Evolutionary conservation across 1,284 basidiomycete genomes (phyloP).

Genomic region (Sanguinoderma infundibulare): DNA sequence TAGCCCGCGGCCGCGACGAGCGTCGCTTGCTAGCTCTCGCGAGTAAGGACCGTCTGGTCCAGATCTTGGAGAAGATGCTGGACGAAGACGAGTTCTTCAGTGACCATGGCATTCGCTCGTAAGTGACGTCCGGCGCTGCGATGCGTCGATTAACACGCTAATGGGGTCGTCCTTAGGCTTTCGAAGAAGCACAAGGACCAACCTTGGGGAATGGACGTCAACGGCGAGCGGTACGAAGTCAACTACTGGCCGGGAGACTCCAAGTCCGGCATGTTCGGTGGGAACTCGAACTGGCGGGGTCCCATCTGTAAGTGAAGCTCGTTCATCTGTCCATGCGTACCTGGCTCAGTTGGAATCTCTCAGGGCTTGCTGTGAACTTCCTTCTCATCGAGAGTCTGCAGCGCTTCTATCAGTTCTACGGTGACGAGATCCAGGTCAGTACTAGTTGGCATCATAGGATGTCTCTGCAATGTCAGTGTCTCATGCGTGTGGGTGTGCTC

Average conservation of each 20-base stretch:
- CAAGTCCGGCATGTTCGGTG: conserved; percentile 97
- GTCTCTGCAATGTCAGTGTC: neutral
- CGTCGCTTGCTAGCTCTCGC: conserved; percentile 90
- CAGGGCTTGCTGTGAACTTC: conserved; percentile 95
- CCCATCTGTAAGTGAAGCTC: conserved; percentile 64
- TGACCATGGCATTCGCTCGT: conserved; percentile 95
- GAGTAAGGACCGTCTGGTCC: conserved; percentile 87
- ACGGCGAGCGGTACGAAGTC: conserved; percentile 91
- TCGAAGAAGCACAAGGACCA: conserved; percentile 90
- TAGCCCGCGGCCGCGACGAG: conserved; percentile 83
- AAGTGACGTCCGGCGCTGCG: neutral
- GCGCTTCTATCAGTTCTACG: conserved; percentile 97
- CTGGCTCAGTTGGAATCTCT: neutral
- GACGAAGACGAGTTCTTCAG: conserved; percentile 96
- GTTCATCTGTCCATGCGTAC: neutral
- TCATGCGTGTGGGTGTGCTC: neutral
- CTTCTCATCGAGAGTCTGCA: conserved; percentile 93
- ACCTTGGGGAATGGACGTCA: conserved; percentile 94
- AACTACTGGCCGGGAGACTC: conserved; percentile 99
- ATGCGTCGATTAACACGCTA: neutral
- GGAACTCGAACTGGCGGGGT: conserved; percentile 96
- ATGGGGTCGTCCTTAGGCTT: conserved; percentile 40
- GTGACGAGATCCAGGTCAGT: conserved; percentile 74
- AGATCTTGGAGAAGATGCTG: conserved; percentile 95
- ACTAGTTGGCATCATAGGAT: neutral